A percentile compares a stretch with the other conserved stretches of the same genome.
Conservation (phyloP, 1,284 basidiomycete genomes). For the Malassezia obtusa region DNA sequence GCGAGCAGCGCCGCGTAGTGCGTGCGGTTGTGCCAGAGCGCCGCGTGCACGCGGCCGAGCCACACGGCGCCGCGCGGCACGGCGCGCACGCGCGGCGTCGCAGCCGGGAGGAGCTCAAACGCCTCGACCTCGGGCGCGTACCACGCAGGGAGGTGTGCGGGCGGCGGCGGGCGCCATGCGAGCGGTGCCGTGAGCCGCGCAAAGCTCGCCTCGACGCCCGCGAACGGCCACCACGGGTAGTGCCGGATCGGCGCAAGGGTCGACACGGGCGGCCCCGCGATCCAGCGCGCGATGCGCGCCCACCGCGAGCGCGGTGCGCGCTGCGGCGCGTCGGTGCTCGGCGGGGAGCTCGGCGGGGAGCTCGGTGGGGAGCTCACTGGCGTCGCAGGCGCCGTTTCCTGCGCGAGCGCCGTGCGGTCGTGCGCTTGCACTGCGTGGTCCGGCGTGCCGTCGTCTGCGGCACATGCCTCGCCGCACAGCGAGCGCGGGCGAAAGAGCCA, state of each 20-base stretch:
- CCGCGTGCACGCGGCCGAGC: slow-evolving; percentile 17
- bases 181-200: not conserved
- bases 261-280: slow-evolving; percentile 21
- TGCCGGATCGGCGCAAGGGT: slow-evolving; percentile 23
- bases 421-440: no score
- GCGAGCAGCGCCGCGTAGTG: slow-evolving; percentile 31
- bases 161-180: slow-evolving; percentile 5
- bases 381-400: no score
- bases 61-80: slow-evolving; percentile 12
- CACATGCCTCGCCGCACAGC: not conserved
- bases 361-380: no score
- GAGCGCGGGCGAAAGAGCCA: slow-evolving; percentile 14
- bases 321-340: not conserved
- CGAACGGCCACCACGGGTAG: slow-evolving; percentile 40
- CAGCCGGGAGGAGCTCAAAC: not conserved
- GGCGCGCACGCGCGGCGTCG: not conserved
- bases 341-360: not conserved
- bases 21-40: slow-evolving; percentile 22
- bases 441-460: no score
- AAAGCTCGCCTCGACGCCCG: slow-evolving; percentile 25
- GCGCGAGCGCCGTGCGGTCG: no score
- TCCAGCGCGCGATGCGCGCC: slow-evolving; percentile 10
- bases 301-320: not conserved
- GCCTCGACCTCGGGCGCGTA: not conserved
- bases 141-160: not conserved